Evolutionary conservation across 768 basidiomycete species (phyloP).

Genomic region (Cystobasidium tubakii): DNA sequence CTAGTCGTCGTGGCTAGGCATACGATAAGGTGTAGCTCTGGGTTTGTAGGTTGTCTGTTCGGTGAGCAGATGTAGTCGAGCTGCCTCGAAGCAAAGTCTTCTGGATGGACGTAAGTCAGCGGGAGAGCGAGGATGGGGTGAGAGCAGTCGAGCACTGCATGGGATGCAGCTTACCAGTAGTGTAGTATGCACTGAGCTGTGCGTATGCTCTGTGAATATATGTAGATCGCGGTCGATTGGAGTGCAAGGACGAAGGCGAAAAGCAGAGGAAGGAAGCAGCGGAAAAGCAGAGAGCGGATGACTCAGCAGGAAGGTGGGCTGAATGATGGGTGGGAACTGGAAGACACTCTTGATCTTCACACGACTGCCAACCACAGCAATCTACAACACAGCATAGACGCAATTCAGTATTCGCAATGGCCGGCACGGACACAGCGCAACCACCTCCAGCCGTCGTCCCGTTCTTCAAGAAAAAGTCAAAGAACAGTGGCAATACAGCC

Average conservation of each 20-base stretch:
- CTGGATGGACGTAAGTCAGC: not conserved
- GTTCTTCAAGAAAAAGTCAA: conserved; percentile 36
- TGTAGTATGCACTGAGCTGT: not conserved
- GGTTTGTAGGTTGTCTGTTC: not conserved
- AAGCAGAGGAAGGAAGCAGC: too few species aligned
- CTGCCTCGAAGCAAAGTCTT: conserved; percentile 1
- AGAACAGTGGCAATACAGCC: conserved; percentile 17
- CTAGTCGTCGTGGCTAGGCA: conserved; percentile 6
- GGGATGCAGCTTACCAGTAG: not conserved
- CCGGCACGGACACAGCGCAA: not conserved
- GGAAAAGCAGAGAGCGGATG: too few species aligned
- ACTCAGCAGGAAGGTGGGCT: not conserved
- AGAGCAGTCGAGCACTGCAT: not conserved
- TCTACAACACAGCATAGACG: not conserved
- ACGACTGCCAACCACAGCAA: not conserved
- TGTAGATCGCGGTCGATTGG: not conserved
- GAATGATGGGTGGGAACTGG: too few species aligned
- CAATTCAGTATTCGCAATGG: not conserved
- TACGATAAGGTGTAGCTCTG: not conserved
- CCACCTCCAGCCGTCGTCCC: conserved; percentile 3
- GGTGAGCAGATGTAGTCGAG: not conserved
- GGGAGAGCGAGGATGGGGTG: not conserved
- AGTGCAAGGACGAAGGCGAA: too few species aligned
- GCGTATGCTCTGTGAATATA: not conserved
- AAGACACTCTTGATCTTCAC: conserved; percentile 2